A percentile compares a stretch with the other conserved stretches of the same genome.
Evolutionary conservation across 2,329 filamentous ascomycete species (phyloP).

Genomic region (Ascochyta fabae): DNA sequence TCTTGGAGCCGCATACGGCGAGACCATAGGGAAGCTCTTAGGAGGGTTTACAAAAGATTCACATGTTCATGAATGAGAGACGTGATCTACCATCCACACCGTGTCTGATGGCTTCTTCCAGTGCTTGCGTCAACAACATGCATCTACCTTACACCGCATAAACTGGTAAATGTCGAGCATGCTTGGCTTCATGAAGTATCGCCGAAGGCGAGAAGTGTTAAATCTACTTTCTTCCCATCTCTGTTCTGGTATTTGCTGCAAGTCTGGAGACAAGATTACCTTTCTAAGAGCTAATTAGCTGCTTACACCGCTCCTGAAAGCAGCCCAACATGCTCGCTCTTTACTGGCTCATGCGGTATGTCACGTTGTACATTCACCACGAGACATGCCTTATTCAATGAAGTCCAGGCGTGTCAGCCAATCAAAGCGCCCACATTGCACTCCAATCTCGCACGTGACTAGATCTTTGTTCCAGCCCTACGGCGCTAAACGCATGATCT

Average conservation of each 20-base stretch:
- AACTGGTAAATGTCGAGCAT: too few relatives aligned
- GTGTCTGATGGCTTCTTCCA: not conserved
- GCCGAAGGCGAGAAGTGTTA: too few relatives aligned
- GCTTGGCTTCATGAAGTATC: too few relatives aligned
- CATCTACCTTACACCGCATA: not conserved
- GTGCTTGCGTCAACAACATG: not conserved
- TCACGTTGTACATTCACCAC: not conserved
- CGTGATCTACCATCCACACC: not conserved
- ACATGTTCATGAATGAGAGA: not conserved
- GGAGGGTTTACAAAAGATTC: not conserved
- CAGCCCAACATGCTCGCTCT: too few relatives aligned
- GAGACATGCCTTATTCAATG: not conserved
- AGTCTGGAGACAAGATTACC: too few relatives aligned
- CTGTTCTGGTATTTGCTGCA: too few relatives aligned
- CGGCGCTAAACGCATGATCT: constrained; percentile 13
- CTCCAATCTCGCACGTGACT: constrained; percentile 6
- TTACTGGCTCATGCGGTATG: not conserved
- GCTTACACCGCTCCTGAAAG: too few relatives aligned
- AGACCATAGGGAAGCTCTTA: not conserved
- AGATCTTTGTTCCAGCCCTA: constrained; percentile 7
- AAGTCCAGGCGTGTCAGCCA: not conserved
- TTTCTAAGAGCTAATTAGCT: too few relatives aligned
- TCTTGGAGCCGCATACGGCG: not conserved
- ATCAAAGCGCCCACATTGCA: not conserved
- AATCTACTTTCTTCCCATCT: too few relatives aligned